Percentiles rank a stretch among this genome's conserved stretches.
Conservation (phyloP, 352 stramenopile genomes). For the Discostella stelligera region DNA sequence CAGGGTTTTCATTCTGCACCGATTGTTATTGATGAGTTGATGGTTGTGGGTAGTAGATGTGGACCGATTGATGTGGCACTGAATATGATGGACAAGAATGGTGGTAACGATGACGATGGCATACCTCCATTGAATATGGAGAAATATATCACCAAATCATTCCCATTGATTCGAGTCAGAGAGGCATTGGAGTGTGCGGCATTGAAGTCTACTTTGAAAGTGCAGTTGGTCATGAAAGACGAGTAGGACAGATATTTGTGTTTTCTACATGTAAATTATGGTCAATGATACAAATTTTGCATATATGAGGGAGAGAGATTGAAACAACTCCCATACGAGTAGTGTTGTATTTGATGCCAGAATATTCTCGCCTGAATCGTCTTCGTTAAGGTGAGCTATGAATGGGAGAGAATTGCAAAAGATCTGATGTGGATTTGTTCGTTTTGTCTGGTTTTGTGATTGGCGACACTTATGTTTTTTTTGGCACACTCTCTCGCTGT, state of each 20-base stretch:
- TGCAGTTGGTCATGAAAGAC: constrained; percentile 57
- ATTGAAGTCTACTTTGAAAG: constrained; percentile 73
- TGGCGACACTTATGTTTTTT: too few species aligned
- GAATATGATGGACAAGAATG: constrained; percentile 45
- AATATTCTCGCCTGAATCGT: too few species aligned
- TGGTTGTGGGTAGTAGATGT: constrained; percentile 67
- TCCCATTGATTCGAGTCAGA: constrained; percentile 58
- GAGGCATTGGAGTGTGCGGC: constrained; percentile 66
- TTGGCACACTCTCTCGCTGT: too few species aligned
- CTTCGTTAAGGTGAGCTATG: too few species aligned
- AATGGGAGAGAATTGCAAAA: too few species aligned
- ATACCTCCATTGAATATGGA: constrained; percentile 46
- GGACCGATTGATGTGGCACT: constrained; percentile 67
- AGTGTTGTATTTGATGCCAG: too few species aligned
- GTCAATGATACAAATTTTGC: too few species aligned
- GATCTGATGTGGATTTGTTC: too few species aligned
- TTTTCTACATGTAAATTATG: too few species aligned
- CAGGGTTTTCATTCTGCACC: constrained; percentile 69
- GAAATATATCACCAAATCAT: constrained; percentile 71
- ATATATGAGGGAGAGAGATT: too few species aligned
- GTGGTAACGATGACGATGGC: constrained; percentile 9
- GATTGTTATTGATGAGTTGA: constrained; percentile 78
- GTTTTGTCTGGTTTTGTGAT: too few species aligned
- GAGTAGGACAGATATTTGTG: not conserved
- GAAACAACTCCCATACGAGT: too few species aligned